Evolutionary conservation across 2,329 filamentous ascomycete species (phyloP).

Genomic region (Gaeumannomyces tritici): DNA sequence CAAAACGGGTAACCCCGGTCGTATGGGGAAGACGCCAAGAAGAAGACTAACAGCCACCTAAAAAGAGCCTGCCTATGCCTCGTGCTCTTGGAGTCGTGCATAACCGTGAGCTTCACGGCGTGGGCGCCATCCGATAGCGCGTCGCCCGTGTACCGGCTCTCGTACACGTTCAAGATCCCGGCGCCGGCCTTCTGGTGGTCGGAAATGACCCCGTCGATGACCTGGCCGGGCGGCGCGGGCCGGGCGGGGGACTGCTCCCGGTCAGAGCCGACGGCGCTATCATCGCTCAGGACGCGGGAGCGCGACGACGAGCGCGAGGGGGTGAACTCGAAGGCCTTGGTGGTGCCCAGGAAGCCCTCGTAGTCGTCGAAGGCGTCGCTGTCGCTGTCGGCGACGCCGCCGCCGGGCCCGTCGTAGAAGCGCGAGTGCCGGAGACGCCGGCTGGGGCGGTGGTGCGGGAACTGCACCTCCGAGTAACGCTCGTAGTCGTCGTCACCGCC

Average conservation of each 20-base stretch:
- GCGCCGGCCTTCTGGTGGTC: not conserved
- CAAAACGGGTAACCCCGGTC: no score
- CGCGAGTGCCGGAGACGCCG: not conserved
- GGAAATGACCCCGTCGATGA: not conserved
- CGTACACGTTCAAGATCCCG: not conserved
- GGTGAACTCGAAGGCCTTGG: not conserved
- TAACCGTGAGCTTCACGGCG: not conserved
- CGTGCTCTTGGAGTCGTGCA: conserved; percentile 1
- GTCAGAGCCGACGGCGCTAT: not conserved
- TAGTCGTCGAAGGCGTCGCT: not conserved
- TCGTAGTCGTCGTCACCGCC: not conserved
- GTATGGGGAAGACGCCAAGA: not conserved
- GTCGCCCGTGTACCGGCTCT: not conserved
- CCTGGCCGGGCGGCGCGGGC: not conserved
- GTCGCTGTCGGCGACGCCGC: not conserved
- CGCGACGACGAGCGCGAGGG: not conserved
- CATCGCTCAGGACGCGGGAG: not conserved
- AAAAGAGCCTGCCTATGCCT: not conserved
- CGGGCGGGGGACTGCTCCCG: not conserved
- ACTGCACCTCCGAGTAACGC: no score
- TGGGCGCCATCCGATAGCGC: not conserved
- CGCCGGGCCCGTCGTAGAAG: not conserved
- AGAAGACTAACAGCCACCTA: not conserved
- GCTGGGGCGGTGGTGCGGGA: no score
- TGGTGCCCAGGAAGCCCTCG: not conserved